These are phyloP conservation scores for Colletotrichum sublineola DNA, from an alignment of 2,329 filamentous ascomycete genomes.

Conservation along the genomic window DNA sequence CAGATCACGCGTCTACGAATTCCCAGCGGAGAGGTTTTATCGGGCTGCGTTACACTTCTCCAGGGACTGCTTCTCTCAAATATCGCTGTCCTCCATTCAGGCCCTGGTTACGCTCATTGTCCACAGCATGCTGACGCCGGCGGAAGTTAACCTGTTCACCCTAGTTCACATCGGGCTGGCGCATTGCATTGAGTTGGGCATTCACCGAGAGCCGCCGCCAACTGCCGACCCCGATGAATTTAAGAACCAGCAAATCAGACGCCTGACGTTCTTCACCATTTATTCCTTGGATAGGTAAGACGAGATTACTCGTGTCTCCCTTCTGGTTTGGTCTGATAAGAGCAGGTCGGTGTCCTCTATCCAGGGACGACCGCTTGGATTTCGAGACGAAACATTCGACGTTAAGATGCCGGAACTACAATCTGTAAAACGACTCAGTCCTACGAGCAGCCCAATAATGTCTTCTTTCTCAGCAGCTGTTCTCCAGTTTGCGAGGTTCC, in stretches of 20 bases:
- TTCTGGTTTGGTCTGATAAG: neutral
- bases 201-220: constrained; percentile 51
- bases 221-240: constrained; percentile 17
- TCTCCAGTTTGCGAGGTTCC: constrained; percentile 45
- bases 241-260: constrained; percentile 40
- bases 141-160: constrained; percentile 54
- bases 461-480: constrained; percentile 33
- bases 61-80: constrained; percentile 50
- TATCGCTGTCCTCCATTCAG: constrained; percentile 52
- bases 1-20: constrained; percentile 51
- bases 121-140: constrained; percentile 51
- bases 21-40: constrained; percentile 52
- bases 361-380: constrained; percentile 54
- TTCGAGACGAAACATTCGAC: constrained; percentile 55
- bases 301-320: neutral
- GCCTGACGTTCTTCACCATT: constrained; percentile 52
- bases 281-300: constrained; percentile 53
- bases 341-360: constrained; percentile 53
- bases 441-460: neutral
- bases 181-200: constrained; percentile 54
- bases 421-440: neutral
- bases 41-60: constrained; percentile 49
- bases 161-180: constrained; percentile 53
- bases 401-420: constrained; percentile 44
- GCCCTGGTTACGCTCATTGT: constrained; percentile 49